Evolutionary conservation across 108 stramenopile species (phyloP).

Genomic region (Thalassiosira profunda): DNA sequence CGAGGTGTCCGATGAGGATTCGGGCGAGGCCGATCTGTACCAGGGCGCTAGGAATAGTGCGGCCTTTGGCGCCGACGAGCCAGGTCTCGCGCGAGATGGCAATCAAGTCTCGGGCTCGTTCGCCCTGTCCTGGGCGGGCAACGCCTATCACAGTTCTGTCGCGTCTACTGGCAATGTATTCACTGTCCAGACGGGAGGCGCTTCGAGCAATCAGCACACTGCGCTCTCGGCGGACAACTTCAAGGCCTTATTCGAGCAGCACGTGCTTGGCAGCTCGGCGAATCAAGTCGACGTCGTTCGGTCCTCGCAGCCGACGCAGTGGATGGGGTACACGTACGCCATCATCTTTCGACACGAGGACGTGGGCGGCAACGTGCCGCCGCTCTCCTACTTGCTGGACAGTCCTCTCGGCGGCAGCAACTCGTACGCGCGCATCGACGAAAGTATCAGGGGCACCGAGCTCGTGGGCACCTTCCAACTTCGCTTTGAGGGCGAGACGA

Average conservation of each 20-base stretch:
- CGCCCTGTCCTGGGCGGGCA: slow-evolving; percentile 56
- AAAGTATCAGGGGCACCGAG: slow-evolving; percentile 52
- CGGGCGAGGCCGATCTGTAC: slow-evolving; percentile 43
- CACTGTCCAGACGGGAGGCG: slow-evolving; percentile 48
- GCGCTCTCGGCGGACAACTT: slow-evolving; percentile 61
- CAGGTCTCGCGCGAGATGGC: slow-evolving; percentile 62
- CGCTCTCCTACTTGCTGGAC: slow-evolving; percentile 20
- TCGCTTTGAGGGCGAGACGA: slow-evolving; percentile 78
- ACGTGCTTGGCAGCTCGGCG: slow-evolving; percentile 33
- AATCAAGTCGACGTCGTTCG: slow-evolving; percentile 56
- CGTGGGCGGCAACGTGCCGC: slow-evolving; percentile 67
- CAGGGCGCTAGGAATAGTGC: slow-evolving; percentile 43
- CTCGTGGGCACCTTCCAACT: slow-evolving; percentile 81
- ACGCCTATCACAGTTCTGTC: slow-evolving; percentile 30
- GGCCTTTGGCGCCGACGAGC: slow-evolving; percentile 35
- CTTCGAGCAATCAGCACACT: slow-evolving; percentile 39
- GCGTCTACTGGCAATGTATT: slow-evolving; percentile 40
- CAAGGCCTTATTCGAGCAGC: slow-evolving; percentile 51
- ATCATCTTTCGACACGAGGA: slow-evolving; percentile 59
- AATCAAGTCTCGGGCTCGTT: slow-evolving; percentile 83
- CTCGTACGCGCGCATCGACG: slow-evolving; percentile 29
- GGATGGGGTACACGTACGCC: slow-evolving; percentile 66
- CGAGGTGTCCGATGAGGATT: slow-evolving; percentile 49
- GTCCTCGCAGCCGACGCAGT: slow-evolving; percentile 50
- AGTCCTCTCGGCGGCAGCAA: slow-evolving; percentile 30